phyloP scores from a whole-genome alignment of 306 rosid species.

The Acacia confusa region DNA sequence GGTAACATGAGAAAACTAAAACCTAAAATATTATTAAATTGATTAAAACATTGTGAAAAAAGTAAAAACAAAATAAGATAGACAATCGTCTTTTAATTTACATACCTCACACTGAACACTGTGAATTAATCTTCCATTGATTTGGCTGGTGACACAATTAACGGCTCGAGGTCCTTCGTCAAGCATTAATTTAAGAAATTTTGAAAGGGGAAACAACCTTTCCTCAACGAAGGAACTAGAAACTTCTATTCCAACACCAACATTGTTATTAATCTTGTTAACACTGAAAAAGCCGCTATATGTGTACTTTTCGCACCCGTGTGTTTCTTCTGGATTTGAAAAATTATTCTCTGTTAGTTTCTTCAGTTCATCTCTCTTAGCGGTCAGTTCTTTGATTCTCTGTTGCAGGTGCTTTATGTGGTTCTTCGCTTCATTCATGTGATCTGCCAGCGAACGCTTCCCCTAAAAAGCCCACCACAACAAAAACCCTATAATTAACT shows the following conservation, averaged over 20 bases:
- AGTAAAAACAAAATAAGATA: neutral
- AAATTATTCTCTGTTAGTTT: conserved; percentile 8
- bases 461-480: conserved; percentile 45
- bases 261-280: conserved; percentile 33
- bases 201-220: conserved; percentile 36
- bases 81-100: neutral
- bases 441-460: conserved; percentile 70
- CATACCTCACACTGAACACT: conserved; percentile 61
- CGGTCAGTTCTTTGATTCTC: conserved; percentile 43
- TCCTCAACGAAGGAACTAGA: conserved; percentile 35
- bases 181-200: conserved; percentile 39
- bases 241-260: conserved; percentile 48
- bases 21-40: neutral
- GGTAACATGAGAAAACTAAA: too few species aligned
- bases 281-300: conserved; percentile 19
- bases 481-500: conserved; percentile 30
- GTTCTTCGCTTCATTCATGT: conserved; percentile 62
- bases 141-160: conserved; percentile 44
- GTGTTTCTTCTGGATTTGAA: conserved; percentile 17
- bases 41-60: neutral
- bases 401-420: conserved; percentile 53
- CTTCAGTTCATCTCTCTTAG: conserved; percentile 53
- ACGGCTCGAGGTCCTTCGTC: conserved; percentile 49
- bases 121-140: conserved; percentile 48
- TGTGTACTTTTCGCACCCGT: neutral